phyloP scores from a whole-genome alignment of 495 filamentous ascomycete genomes.

The Penicillium taxi region DNA sequence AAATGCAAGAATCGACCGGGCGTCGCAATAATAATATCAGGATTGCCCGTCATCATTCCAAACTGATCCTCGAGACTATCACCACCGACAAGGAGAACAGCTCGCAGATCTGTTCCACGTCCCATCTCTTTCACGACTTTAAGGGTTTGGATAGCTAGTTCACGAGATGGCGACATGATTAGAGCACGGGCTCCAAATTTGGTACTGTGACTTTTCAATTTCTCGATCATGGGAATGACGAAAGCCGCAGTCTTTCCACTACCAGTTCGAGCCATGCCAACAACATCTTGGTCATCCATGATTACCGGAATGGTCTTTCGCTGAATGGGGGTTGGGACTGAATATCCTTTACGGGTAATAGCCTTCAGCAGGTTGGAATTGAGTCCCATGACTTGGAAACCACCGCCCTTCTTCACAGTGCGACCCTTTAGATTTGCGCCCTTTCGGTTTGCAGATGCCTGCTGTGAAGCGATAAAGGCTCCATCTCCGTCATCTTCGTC shows the following conservation, averaged over 20 bases:
- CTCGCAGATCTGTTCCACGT: conserved; percentile 80
- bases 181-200: conserved; percentile 77
- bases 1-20: conserved; percentile 93
- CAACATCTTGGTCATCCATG: conserved; percentile 82
- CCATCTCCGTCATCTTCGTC: conserved; percentile 70
- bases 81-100: conserved; percentile 83
- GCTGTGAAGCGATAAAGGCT: conserved; percentile 78
- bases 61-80: conserved; percentile 97
- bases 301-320: conserved; percentile 90
- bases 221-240: conserved; percentile 96
- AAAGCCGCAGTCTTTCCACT: conserved; percentile 97
- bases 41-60: conserved; percentile 81
- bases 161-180: conserved; percentile 83
- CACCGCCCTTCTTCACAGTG: conserved; percentile 85
- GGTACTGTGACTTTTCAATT: conserved; percentile 79
- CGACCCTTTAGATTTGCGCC: conserved; percentile 71
- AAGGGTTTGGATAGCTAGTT: conserved; percentile 87
- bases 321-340: conserved; percentile 93
- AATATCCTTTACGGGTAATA: conserved; percentile 88
- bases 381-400: conserved; percentile 95
- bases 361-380: conserved; percentile 75
- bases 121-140: conserved; percentile 95
- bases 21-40: conserved; percentile 93
- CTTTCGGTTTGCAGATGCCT: conserved; percentile 82
- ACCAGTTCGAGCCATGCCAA: conserved; percentile 95